A percentile compares a stretch with the other conserved stretches of the same genome.
Conservation (phyloP, 176 grass and related monocot genomes). For the Oryza officinalis region DNA sequence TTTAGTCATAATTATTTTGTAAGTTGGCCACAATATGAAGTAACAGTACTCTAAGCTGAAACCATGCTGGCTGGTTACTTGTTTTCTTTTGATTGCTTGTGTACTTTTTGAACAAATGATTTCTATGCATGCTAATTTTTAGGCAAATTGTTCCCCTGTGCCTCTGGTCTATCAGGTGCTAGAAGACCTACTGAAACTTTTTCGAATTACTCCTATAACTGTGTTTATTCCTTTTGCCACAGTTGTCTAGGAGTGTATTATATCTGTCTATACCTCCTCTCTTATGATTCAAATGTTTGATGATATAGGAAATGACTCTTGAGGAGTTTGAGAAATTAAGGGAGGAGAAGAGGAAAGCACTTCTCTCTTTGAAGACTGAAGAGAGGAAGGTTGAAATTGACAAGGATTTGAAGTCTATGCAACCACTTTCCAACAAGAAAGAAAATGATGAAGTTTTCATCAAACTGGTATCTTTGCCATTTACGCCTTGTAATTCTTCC, state of each 20-base stretch:
- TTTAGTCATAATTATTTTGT: background rate
- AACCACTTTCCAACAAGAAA: slow-evolving; percentile 72
- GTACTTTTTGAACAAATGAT: no score
- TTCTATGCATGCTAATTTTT: background rate
- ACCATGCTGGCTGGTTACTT: background rate
- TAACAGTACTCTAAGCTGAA: background rate
- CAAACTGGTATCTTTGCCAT: slow-evolving; percentile 56
- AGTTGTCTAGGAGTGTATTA: background rate
- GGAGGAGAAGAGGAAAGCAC: slow-evolving; percentile 79
- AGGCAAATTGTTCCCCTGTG: no score
- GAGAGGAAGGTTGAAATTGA: slow-evolving; percentile 96
- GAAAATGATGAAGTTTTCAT: slow-evolving; percentile 68
- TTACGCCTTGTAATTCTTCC: slow-evolving; percentile 14
- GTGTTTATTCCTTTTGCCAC: background rate
- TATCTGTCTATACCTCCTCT: background rate
- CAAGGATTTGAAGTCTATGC: slow-evolving; percentile 85
- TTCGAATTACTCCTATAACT: background rate
- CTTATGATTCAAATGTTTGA: slow-evolving; percentile 9
- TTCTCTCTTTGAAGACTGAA: slow-evolving; percentile 65
- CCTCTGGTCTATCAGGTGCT: background rate
- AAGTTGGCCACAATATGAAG: background rate
- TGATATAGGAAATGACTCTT: slow-evolving; percentile 84
- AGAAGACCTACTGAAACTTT: background rate
- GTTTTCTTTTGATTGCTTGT: no score
- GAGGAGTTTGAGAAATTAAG: slow-evolving; percentile 96